Percentiles rank a stretch among this genome's conserved stretches.
These are phyloP conservation scores for Aurinia saxatilis DNA, from an alignment of 345 rosid genomes.

Conservation along the genomic window DNA sequence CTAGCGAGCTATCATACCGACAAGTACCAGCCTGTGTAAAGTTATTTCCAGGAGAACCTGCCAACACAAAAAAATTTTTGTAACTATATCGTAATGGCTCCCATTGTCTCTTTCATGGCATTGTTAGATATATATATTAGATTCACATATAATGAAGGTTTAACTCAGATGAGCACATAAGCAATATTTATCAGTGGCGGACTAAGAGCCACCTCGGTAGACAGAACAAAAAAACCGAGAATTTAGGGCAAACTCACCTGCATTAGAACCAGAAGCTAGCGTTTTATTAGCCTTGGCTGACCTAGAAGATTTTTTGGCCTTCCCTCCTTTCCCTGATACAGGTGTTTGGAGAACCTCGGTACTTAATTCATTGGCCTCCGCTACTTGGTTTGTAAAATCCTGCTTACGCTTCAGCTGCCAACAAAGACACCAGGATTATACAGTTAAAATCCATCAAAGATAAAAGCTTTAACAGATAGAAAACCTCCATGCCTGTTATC, in stretches of 20 bases:
- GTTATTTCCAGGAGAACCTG: constrained; percentile 92
- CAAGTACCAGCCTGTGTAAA: constrained; percentile 75
- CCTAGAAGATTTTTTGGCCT: constrained; percentile 61
- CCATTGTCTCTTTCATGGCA: not conserved
- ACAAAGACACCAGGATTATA: constrained; percentile 15
- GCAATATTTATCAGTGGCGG: not conserved
- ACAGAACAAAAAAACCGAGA: not conserved
- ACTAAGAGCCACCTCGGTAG: not conserved
- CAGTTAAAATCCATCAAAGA: constrained; percentile 7
- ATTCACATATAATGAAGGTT: not conserved
- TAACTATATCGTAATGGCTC: constrained; percentile 13
- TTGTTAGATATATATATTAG: not conserved
- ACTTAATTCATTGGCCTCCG: constrained; percentile 47
- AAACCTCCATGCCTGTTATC: too few species aligned
- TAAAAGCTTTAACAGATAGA: not conserved
- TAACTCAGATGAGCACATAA: constrained; percentile 1
- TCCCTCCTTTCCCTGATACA: constrained; percentile 63
- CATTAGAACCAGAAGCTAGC: constrained; percentile 53
- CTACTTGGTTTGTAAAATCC: constrained; percentile 46
- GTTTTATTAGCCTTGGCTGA: constrained; percentile 46
- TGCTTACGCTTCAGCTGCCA: constrained; percentile 78
- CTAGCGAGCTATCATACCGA: constrained; percentile 97
- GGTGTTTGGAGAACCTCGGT: constrained; percentile 62
- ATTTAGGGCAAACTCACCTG: constrained; percentile 40
- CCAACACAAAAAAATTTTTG: constrained; percentile 28